Conservation (phyloP, 208 protist genomes). For the Trypanosoma melophagium region DNA sequence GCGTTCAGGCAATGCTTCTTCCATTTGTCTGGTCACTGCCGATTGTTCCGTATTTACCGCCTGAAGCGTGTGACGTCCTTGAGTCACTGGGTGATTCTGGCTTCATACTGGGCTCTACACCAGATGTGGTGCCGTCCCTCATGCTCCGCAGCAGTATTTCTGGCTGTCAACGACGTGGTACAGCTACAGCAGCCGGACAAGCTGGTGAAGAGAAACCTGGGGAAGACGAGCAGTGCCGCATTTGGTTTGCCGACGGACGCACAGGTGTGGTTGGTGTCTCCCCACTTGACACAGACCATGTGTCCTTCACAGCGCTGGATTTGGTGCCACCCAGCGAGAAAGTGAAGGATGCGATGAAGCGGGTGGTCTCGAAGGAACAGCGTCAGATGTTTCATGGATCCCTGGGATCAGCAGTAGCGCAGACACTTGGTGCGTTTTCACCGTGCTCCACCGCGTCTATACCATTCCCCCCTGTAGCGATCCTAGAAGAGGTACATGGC, state of each 20-base stretch:
- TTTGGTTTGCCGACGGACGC: conserved; percentile 77
- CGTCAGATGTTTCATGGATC: conserved; percentile 35
- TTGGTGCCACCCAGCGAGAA: conserved; percentile 42
- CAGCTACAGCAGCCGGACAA: conserved; percentile 1
- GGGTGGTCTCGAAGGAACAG: conserved; percentile 31
- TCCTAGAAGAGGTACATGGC: conserved; percentile 36
- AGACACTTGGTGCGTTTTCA: background rate
- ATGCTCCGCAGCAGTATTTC: conserved; percentile 34
- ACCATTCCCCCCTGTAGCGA: background rate
- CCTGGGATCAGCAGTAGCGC: conserved; percentile 16
- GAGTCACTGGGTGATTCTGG: conserved; percentile 17
- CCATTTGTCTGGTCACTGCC: conserved; percentile 63
- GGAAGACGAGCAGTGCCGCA: conserved; percentile 9
- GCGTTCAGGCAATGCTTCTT: conserved; percentile 47
- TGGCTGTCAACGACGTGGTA: conserved; percentile 5
- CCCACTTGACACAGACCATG: conserved; percentile 12
- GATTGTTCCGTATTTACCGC: conserved; percentile 60
- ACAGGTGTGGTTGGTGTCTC: conserved; percentile 57
- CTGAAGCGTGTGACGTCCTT: conserved; percentile 25
- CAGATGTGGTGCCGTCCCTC: conserved; percentile 55
- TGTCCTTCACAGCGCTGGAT: conserved; percentile 32
- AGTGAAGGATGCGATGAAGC: conserved; percentile 41
- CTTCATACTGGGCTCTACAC: conserved; percentile 61
- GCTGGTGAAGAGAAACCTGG: conserved; percentile 3
- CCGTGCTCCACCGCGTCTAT: background rate